A percentile compares a stretch with the other conserved stretches of the same genome.
Conservation (phyloP, 345 rosid genomes). For the Rhizophora apiculata region DNA sequence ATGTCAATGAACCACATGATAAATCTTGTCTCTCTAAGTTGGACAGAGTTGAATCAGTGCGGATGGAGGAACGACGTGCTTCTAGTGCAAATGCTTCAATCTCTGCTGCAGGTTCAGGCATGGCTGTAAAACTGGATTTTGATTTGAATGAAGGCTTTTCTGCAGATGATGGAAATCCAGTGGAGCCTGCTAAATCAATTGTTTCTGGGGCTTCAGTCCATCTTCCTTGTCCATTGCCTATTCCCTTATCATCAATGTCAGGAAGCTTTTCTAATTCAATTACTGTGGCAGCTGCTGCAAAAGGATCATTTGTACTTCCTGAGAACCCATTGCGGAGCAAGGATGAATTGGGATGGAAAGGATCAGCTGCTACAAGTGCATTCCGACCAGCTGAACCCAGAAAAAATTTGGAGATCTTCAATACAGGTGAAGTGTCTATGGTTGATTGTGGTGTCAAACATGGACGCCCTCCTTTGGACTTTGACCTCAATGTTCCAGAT, state of each 20-base stretch:
- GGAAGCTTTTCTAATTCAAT: constrained; percentile 57
- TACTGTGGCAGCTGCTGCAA: constrained; percentile 85
- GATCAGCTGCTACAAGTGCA: constrained; percentile 97
- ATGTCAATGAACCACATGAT: not conserved
- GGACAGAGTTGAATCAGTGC: constrained; percentile 37
- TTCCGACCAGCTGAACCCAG: constrained; percentile 95
- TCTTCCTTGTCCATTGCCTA: constrained; percentile 40
- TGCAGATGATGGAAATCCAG: constrained; percentile 53
- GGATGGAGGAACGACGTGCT: constrained; percentile 31
- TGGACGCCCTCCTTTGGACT: constrained; percentile 51
- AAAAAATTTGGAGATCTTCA: constrained; percentile 44
- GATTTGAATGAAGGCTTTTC: constrained; percentile 81
- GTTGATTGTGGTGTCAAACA: constrained; percentile 44
- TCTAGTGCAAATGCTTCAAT: constrained; percentile 27
- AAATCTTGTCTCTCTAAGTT: constrained; percentile 29
- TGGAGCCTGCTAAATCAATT: constrained; percentile 37
- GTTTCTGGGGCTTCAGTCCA: constrained; percentile 36
- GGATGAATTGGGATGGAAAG: constrained; percentile 88
- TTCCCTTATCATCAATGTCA: constrained; percentile 45
- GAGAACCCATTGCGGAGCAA: constrained; percentile 62
- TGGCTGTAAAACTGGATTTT: constrained; percentile 63
- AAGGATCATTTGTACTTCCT: constrained; percentile 76
- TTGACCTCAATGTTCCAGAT: constrained; percentile 83
- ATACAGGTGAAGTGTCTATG: constrained; percentile 22
- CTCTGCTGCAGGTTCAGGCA: constrained; percentile 29